phyloP scores from a whole-genome alignment of 78 protist species.

The Dictyostelium brefeldianum region DNA sequence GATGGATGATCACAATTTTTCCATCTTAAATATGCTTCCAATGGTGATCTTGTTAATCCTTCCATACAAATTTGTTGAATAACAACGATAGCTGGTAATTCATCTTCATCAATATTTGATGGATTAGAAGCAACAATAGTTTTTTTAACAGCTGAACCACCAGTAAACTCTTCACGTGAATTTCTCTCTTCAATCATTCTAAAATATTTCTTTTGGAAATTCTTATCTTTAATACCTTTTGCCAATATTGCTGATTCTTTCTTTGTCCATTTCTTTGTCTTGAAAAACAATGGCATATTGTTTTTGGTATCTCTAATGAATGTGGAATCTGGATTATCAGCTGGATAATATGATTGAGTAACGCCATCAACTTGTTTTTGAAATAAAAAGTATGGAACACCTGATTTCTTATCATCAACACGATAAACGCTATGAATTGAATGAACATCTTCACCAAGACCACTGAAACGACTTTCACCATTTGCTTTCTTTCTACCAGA shows the following conservation, averaged over 20 bases:
- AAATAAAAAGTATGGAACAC: slow-evolving; percentile 24
- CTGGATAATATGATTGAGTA: slow-evolving; percentile 24
- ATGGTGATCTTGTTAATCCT: slow-evolving; percentile 31
- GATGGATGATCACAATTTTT: slow-evolving; percentile 47
- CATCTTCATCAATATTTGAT: background rate
- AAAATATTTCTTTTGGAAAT: slow-evolving; percentile 22
- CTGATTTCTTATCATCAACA: slow-evolving; percentile 7
- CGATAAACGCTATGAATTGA: background rate
- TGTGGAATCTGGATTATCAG: slow-evolving; percentile 49
- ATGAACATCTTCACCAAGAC: background rate
- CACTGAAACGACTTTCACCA: background rate
- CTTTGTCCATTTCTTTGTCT: slow-evolving; percentile 61
- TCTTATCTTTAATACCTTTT: slow-evolving; percentile 63
- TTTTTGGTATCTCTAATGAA: background rate
- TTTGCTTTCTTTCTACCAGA: background rate
- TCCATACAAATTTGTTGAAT: slow-evolving; percentile 37
- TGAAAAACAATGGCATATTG: slow-evolving; percentile 58
- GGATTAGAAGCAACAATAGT: background rate
- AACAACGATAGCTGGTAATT: background rate
- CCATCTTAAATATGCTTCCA: slow-evolving; percentile 75
- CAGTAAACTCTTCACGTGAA: slow-evolving; percentile 10
- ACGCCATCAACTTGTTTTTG: slow-evolving; percentile 16
- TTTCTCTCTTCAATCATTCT: slow-evolving; percentile 6
- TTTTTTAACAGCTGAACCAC: background rate
- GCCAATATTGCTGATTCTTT: slow-evolving; percentile 7